Base-by-base conservation (phyloP, 805 yeast genomes). In the Kurtzmaniella fragi region DNA sequence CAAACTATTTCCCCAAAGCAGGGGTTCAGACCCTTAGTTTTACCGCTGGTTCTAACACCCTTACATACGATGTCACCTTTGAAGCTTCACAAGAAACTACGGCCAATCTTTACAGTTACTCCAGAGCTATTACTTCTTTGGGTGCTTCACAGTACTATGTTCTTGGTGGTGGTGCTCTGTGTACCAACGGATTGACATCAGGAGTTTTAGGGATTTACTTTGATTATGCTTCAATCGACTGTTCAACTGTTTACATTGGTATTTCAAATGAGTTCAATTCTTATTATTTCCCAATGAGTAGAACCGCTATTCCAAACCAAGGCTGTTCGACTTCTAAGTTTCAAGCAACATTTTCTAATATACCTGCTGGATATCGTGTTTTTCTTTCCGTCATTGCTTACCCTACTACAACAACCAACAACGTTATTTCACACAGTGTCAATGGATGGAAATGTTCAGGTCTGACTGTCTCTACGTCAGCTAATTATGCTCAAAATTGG, bases 361-460 rank as follows among this genome's bases (percentile, higher is more conserved):
- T 59, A 17, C 62, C 64, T 7, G 58, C 60, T 2, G 65, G 64
- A 1, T 54, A 46, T 41, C 42, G 60, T 16, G 56, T 59, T 8
- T 59, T 47, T 36, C 42, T 56, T 27, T 50, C 47, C 33, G n/a
- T 43, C 35, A 23, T 32, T 40, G 5, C 32, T 28, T 15, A 16
- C 35, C 3, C 31, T 34, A 32, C 25, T 25, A 3, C 11, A 14
- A 23, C 23, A 2, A 15, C 25, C n/a, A 44, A 42, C 31, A 46
- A 39, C n/a, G n/a, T n/a, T n/a, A n/a, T n/a, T n/a, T n/a, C n/a
- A 4, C 46, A 54, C 40, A 38, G n/a, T n/a, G n/a, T 20, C 9
- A 47, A 37, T 26, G 28, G 32, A 5, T 52, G 56, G 42, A 30
- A 13, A 4, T 43, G 41, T 17, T 17, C 32, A 5, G 13, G 5